Conservation (phyloP, 2,329 filamentous ascomycete species). For the Cadophora sp. region DNA sequence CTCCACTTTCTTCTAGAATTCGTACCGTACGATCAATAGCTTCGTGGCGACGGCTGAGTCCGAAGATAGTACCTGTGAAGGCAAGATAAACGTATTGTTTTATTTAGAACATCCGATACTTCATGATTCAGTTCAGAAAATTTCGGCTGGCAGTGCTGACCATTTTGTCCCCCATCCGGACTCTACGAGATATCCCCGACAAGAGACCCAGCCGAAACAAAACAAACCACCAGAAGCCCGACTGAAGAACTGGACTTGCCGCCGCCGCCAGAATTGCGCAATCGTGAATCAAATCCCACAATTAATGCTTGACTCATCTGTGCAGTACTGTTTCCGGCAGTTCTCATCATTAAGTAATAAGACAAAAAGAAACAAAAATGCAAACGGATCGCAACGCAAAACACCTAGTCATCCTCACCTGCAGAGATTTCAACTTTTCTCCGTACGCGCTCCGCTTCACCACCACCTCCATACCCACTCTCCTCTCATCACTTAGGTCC, state of each 20-base stretch:
- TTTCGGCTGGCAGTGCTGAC: neutral
- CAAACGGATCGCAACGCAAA: conserved; percentile 5
- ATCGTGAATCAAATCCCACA: neutral
- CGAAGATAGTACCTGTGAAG: neutral
- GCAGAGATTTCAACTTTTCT: neutral
- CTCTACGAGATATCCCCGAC: neutral
- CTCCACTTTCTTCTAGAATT: conserved; percentile 14
- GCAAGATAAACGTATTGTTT: neutral
- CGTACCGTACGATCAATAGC: conserved; percentile 19
- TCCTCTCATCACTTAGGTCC: neutral
- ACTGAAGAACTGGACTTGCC: neutral
- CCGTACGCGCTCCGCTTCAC: conserved; percentile 5
- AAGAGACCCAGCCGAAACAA: neutral
- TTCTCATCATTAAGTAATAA: neutral
- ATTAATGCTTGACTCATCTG: no score
- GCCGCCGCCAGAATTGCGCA: neutral
- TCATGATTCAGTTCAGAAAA: conserved; percentile 12
- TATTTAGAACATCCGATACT: neutral
- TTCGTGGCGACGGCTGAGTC: conserved; percentile 21
- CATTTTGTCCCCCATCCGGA: neutral
- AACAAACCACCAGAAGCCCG: neutral
- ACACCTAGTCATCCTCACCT: conserved; percentile 1
- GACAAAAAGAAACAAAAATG: neutral
- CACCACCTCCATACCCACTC: neutral
- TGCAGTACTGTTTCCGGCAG: no score